Conservation (phyloP, 2,329 filamentous ascomycete genomes). For the Fusarium stilboides region DNA sequence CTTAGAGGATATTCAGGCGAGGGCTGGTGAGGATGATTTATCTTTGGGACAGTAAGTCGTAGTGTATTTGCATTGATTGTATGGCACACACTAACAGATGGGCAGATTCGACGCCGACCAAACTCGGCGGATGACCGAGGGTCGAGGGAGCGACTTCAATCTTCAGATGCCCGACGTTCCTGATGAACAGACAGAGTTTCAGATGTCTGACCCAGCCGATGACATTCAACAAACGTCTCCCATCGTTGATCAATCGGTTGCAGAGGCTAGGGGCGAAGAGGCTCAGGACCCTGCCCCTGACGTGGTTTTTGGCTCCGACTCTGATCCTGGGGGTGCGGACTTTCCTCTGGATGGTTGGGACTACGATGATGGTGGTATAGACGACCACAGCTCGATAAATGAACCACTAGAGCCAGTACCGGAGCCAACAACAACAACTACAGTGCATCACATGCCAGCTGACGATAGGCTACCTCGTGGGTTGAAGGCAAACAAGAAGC, state of each 20-base stretch:
- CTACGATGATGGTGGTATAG: slow-evolving; percentile 34
- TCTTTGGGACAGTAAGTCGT: slow-evolving; percentile 60
- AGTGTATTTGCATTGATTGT: neutral
- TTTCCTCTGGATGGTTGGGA: slow-evolving; percentile 41
- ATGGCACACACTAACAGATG: slow-evolving; percentile 22
- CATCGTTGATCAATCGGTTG: slow-evolving; percentile 36
- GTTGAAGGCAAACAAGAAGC: slow-evolving; percentile 51
- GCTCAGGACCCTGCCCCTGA: slow-evolving; percentile 32
- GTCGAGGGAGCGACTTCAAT: slow-evolving; percentile 66
- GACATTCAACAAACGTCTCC: slow-evolving; percentile 52
- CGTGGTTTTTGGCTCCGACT: slow-evolving; percentile 39
- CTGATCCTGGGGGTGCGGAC: slow-evolving; percentile 37
- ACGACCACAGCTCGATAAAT: slow-evolving; percentile 48
- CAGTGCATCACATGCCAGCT: slow-evolving; percentile 11
- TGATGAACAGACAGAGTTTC: slow-evolving; percentile 64
- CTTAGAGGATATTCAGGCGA: slow-evolving; percentile 60
- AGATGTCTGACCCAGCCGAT: slow-evolving; percentile 58
- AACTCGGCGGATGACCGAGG: slow-evolving; percentile 57
- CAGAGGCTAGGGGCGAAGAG: slow-evolving; percentile 40
- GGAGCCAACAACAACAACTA: slow-evolving; percentile 23
- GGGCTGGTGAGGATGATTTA: slow-evolving; percentile 58
- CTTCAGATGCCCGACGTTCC: slow-evolving; percentile 64
- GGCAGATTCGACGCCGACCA: slow-evolving; percentile 60
- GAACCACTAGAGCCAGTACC: slow-evolving; percentile 32
- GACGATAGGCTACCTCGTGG: slow-evolving; percentile 37